Conservation (phyloP, 768 basidiomycete genomes). For the Tephrocybe rancida region DNA sequence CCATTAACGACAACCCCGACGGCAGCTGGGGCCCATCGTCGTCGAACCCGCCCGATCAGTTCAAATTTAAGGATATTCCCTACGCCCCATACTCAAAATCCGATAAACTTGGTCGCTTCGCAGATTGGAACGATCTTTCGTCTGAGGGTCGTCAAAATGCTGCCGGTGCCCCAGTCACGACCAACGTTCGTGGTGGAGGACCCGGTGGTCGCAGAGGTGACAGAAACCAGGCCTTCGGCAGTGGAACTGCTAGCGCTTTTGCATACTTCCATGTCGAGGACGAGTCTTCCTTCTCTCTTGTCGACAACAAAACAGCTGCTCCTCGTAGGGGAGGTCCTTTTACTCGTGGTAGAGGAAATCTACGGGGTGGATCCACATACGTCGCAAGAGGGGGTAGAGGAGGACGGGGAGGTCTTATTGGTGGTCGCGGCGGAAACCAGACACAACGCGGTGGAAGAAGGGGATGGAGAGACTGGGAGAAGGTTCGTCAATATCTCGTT, state of each 20-base stretch:
- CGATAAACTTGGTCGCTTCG: conserved; percentile 96
- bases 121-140: conserved; percentile 92
- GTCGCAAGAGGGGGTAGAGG: conserved; percentile 50
- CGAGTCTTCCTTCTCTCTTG: conserved; percentile 94
- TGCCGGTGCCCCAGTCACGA: conserved; percentile 47
- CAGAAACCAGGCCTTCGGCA: conserved; percentile 85
- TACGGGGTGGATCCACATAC: conserved; percentile 47
- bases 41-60: conserved; percentile 80
- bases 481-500: conserved; percentile 47
- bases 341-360: conserved; percentile 54
- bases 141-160: conserved; percentile 62
- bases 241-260: conserved; percentile 88
- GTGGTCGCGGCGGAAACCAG: conserved; percentile 40
- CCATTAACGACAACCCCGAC: conserved; percentile 89
- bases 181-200: conserved; percentile 51
- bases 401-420: conserved; percentile 47
- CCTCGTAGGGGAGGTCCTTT: conserved; percentile 73
- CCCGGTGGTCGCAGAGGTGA: conserved; percentile 68
- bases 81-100: conserved; percentile 99
- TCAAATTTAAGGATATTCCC: conserved; percentile 98
- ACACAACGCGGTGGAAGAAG: conserved; percentile 60
- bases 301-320: conserved; percentile 81
- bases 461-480: conserved; percentile 95
- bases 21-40: conserved; percentile 92
- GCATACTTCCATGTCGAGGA: conserved; percentile 99